These are phyloP conservation scores for Triangularia verruculosa DNA, from an alignment of 2,329 filamentous ascomycete species.

Conservation along the genomic window DNA sequence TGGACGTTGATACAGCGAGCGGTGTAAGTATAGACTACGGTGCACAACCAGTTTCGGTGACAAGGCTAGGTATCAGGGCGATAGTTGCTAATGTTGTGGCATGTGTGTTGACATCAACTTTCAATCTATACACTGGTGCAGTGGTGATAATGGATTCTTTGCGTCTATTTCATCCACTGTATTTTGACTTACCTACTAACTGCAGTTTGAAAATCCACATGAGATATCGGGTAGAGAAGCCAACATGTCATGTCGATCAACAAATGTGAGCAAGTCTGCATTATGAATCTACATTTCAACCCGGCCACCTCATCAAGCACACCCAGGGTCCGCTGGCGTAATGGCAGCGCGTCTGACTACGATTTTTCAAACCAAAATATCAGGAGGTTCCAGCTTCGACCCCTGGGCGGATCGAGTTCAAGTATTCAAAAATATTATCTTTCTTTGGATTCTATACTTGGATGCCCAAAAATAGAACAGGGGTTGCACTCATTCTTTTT, in stretches of 20 bases:
- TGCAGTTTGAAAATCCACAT: no score
- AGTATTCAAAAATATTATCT: neutral
- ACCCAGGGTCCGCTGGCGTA: neutral
- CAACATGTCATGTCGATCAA: no score
- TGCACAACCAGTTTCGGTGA: neutral
- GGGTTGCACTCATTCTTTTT: no score
- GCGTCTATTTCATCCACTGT: no score
- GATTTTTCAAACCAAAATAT: neutral
- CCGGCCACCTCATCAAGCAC: neutral
- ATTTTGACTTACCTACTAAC: no score
- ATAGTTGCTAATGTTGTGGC: neutral
- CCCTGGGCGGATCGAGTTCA: neutral
- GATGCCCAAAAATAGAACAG: no score
- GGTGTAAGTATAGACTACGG: neutral
- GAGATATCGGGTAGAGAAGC: no score
- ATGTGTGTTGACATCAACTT: neutral
- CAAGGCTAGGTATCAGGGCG: neutral
- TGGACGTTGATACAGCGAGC: neutral
- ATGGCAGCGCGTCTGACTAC: conserved; percentile 4
- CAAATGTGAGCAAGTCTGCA: no score
- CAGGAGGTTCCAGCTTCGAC: conserved; percentile 4
- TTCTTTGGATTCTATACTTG: no score
- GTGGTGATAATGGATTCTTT: no score
- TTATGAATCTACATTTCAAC: neutral
- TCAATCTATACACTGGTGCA: neutral